phyloP scores from a whole-genome alignment of 495 filamentous ascomycete species.

The Aspergillus biplanus region DNA sequence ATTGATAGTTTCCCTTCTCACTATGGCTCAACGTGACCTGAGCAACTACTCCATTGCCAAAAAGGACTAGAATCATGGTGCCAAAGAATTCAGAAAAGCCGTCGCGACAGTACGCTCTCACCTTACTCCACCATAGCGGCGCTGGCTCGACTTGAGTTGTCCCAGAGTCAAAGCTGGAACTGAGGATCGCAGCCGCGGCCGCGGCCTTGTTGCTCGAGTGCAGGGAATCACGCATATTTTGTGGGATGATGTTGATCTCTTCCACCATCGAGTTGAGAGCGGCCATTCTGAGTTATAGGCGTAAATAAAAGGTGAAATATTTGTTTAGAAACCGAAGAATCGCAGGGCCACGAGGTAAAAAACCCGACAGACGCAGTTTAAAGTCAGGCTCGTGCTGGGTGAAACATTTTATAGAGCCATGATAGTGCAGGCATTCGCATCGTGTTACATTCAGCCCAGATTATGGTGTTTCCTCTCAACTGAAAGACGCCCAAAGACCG shows the following conservation, averaged over 20 bases:
- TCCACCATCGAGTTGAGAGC: neutral
- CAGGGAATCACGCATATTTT: slow-evolving; percentile 4
- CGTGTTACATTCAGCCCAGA: neutral
- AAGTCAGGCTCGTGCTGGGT: neutral
- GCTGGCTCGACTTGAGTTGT: slow-evolving; percentile 4
- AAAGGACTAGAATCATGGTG: slow-evolving; percentile 64
- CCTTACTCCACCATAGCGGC: slow-evolving; percentile 49
- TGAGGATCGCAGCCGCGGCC: neutral
- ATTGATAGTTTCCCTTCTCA: slow-evolving; percentile 60
- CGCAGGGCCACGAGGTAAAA: neutral
- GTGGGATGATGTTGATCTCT: slow-evolving; percentile 3
- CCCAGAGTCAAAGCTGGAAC: slow-evolving; percentile 4
- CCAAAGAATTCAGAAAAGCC: slow-evolving; percentile 68
- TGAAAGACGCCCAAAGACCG: neutral
- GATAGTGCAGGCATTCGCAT: neutral
- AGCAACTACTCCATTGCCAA: slow-evolving; percentile 65
- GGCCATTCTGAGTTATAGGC: slow-evolving; percentile 1
- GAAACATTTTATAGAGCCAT: slow-evolving; percentile 8
- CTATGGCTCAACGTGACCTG: slow-evolving; percentile 58
- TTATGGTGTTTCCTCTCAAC: neutral
- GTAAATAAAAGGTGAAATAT: neutral
- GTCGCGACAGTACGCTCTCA: slow-evolving; percentile 52
- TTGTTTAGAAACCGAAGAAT: neutral
- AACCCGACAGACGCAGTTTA: neutral
- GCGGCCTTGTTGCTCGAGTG: slow-evolving; percentile 4